Percentiles rank a stretch among this genome's conserved stretches.
These are phyloP conservation scores for Pseudodiploospora longispora DNA, from an alignment of 2,329 filamentous ascomycete genomes.

Conservation along the genomic window DNA sequence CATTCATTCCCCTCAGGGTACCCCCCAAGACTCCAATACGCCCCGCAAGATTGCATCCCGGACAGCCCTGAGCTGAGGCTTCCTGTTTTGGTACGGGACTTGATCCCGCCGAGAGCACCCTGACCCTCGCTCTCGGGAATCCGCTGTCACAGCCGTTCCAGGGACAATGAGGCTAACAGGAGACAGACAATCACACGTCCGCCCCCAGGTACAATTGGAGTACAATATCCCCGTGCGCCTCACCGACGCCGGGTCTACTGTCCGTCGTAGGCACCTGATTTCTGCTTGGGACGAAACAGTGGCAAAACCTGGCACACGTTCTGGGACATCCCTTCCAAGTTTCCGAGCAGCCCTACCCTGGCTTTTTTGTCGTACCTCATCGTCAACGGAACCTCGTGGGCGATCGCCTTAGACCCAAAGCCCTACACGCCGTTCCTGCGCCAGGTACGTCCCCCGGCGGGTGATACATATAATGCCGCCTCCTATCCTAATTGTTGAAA, in stretches of 20 bases:
- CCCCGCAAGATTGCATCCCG: too few relatives aligned
- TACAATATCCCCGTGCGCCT: conserved; percentile 5
- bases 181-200: neutral
- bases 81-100: conserved; percentile 5
- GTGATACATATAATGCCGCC: conserved; percentile 7
- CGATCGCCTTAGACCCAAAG: conserved; percentile 8
- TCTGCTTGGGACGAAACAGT: conserved; percentile 8
- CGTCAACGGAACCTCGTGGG: conserved; percentile 6
- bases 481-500: conserved; percentile 9
- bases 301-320: neutral
- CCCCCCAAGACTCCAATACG: too few relatives aligned
- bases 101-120: conserved; percentile 7
- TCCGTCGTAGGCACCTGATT: conserved; percentile 9
- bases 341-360: neutral
- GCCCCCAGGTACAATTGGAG: neutral
- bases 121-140: neutral
- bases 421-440: conserved; percentile 1
- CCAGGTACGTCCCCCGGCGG: neutral
- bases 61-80: too few relatives aligned
- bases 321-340: too few relatives aligned
- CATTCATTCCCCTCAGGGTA: too few relatives aligned
- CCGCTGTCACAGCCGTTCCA: conserved; percentile 6
- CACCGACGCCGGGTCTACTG: conserved; percentile 6
- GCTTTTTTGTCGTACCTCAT: conserved; percentile 2
- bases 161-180: neutral